Evolutionary conservation across 768 basidiomycete species (phyloP).

Genomic region (Naganishia antarctica): DNA sequence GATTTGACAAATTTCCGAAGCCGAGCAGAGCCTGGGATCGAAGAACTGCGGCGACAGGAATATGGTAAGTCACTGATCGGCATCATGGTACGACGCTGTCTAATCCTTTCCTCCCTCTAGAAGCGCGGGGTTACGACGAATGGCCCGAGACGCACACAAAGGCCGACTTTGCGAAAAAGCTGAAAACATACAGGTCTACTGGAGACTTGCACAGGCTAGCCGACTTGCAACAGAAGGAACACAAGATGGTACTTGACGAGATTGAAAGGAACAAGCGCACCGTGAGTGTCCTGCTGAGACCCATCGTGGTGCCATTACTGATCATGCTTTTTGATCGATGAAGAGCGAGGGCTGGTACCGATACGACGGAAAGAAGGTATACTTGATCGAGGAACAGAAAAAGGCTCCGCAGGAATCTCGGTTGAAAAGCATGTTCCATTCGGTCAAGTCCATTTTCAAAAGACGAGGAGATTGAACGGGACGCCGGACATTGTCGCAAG

Average conservation of each 20-base stretch:
- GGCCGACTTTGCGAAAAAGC: constrained; percentile 10
- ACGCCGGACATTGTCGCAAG: too few relatives aligned
- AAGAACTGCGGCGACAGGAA: constrained; percentile 3
- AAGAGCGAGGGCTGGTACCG: constrained; percentile 7
- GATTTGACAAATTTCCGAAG: constrained; percentile 28
- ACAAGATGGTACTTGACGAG: neutral
- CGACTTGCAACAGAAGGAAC: neutral
- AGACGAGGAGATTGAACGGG: neutral
- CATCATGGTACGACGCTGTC: neutral
- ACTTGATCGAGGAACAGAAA: neutral
- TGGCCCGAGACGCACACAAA: constrained; percentile 2
- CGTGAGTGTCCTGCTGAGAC: neutral
- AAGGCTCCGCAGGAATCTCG: constrained; percentile 12
- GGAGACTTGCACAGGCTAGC: constrained; percentile 23
- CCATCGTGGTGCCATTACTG: too few relatives aligned
- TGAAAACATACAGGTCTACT: constrained; percentile 22
- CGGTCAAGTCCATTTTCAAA: constrained; percentile 14
- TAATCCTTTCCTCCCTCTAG: neutral
- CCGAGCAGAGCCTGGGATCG: constrained; percentile 1
- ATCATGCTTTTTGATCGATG: neutral
- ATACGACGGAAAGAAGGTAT: neutral
- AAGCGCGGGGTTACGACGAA: constrained; percentile 13
- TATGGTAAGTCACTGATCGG: neutral
- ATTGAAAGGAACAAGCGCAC: neutral
- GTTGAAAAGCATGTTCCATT: constrained; percentile 25